phyloP scores from a whole-genome alignment of 441 rosid species.

The Metrosideros polymorpha region DNA sequence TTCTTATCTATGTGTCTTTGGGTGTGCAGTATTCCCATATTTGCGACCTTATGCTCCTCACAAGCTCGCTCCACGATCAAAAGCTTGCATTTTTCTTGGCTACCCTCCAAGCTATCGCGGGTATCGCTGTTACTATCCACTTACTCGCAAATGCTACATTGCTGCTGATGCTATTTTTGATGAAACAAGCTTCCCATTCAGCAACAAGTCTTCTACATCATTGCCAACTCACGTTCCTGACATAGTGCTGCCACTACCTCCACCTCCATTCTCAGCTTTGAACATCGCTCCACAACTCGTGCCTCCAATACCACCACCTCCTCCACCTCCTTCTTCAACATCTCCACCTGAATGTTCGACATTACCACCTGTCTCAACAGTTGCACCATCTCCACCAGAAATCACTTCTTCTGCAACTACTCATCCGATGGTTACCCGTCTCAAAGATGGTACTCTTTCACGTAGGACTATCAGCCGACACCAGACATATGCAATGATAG shows the following conservation, averaged over 20 bases:
- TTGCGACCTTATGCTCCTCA: not conserved
- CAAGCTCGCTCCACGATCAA: not conserved
- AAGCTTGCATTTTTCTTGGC: not conserved
- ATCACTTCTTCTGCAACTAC: not conserved
- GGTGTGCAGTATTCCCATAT: not conserved
- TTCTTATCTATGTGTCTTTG: not conserved
- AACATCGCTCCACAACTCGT: not conserved
- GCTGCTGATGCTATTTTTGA: not conserved
- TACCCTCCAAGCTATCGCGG: not conserved
- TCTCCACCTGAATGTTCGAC: not conserved
- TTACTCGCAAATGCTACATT: not conserved
- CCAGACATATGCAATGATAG: not conserved
- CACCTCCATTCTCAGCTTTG: too few relatives aligned
- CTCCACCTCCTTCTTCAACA: not conserved
- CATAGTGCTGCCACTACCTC: too few relatives aligned
- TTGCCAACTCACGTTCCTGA: not conserved
- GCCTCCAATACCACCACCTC: not conserved
- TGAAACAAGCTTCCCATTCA: not conserved
- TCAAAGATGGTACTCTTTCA: not conserved
- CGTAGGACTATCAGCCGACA: not conserved
- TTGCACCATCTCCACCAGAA: not conserved
- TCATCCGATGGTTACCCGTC: not conserved
- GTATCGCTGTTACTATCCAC: not conserved
- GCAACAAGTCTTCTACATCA: not conserved
- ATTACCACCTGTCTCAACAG: not conserved